phyloP scores from a whole-genome alignment of 2,329 filamentous ascomycete genomes.

The Penicillium sp. region DNA sequence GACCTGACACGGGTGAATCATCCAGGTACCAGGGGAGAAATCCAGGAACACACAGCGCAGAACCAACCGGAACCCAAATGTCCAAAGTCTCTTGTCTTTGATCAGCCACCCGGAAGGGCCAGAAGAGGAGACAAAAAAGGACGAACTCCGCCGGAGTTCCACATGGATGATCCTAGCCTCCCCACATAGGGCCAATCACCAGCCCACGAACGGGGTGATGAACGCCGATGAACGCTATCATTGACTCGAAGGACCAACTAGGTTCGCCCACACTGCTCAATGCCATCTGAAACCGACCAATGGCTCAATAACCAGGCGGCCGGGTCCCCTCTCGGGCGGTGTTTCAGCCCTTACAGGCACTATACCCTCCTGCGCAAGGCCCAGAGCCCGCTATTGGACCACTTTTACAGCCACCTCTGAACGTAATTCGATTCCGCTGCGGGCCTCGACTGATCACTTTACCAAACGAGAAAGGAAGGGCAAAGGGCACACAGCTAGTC shows the following conservation, averaged over 20 bases:
- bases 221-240: neutral
- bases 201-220: neutral
- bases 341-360: constrained; percentile 8
- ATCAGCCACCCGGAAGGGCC: neutral
- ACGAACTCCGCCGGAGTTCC: constrained; percentile 1
- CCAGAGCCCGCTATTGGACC: constrained; percentile 6
- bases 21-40: constrained; percentile 3
- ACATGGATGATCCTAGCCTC: constrained; percentile 5
- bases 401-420: constrained; percentile 8
- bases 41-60: constrained; percentile 2
- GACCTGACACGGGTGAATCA: neutral
- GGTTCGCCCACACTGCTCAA: constrained; percentile 1
- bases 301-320: neutral
- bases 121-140: neutral
- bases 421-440: constrained; percentile 4
- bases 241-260: constrained; percentile 1
- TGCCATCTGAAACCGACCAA: constrained; percentile 6
- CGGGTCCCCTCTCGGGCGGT: neutral
- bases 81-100: neutral
- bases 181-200: constrained; percentile 5
- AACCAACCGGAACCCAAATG: neutral
- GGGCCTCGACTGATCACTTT: constrained; percentile 8
- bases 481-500: constrained; percentile 1
- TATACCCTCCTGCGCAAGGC: constrained; percentile 4
- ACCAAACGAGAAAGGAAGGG: constrained; percentile 1